Evolutionary conservation across 768 basidiomycete genomes (phyloP).

Genomic region (Trametes elegans): DNA sequence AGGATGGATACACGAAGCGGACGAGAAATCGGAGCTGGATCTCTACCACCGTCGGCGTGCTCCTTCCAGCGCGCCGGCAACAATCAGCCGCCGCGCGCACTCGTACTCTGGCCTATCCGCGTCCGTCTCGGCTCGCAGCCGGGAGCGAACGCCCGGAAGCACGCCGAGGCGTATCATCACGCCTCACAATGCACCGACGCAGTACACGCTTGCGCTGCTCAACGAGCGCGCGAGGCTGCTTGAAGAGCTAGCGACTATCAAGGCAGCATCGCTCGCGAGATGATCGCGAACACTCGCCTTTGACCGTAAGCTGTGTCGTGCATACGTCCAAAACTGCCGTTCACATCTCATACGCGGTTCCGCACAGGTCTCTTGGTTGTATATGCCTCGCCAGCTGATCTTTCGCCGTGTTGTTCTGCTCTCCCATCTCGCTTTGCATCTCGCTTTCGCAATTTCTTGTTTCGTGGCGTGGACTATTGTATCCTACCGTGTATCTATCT

Average conservation of each 20-base stretch:
- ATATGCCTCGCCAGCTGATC: too few relatives aligned
- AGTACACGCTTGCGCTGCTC: conserved; percentile 49
- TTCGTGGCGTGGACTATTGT: too few relatives aligned
- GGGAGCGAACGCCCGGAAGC: background rate
- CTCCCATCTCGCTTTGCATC: too few relatives aligned
- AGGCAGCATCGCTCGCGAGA: conserved; percentile 18
- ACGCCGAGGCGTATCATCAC: conserved; percentile 26
- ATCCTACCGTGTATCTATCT: too few relatives aligned
- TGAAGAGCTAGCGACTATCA: conserved; percentile 50
- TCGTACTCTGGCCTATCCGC: conserved; percentile 6
- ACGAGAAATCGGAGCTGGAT: conserved; percentile 50
- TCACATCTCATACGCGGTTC: too few relatives aligned
- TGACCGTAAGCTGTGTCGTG: too few relatives aligned
- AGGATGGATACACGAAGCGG: conserved; percentile 55
- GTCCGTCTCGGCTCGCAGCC: background rate
- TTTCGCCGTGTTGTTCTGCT: too few relatives aligned
- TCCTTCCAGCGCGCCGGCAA: background rate
- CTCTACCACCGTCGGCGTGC: conserved; percentile 34
- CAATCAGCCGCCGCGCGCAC: background rate
- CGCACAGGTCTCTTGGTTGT: too few relatives aligned
- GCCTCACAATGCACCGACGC: conserved; percentile 37
- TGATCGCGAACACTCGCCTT: background rate
- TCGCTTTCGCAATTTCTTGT: too few relatives aligned
- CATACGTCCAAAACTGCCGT: too few relatives aligned
- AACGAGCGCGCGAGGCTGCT: conserved; percentile 57